phyloP scores from a whole-genome alignment of 2,329 filamentous ascomycete genomes.

The Thielaviopsis punctulata region DNA sequence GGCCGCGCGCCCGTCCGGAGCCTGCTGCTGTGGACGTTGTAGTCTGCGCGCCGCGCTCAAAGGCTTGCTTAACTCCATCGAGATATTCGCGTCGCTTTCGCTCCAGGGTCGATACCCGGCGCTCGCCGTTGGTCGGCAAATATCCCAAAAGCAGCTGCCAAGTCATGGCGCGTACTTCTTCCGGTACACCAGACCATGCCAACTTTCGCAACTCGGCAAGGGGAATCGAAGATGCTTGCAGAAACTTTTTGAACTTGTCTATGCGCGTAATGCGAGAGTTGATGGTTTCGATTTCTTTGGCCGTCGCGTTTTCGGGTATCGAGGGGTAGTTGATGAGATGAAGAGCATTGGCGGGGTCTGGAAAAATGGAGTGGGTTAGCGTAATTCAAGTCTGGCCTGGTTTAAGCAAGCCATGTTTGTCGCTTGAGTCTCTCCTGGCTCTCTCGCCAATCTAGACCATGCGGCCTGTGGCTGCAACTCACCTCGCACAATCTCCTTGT shows the following conservation, averaged over 20 bases:
- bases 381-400: no score
- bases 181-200: conserved; percentile 87
- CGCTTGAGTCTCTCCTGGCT: neutral
- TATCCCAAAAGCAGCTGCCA: conserved; percentile 95
- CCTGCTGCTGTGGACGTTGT: conserved; percentile 12
- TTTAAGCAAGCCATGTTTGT: no score
- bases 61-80: conserved; percentile 65
- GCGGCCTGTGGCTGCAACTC: neutral
- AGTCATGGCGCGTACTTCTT: conserved; percentile 95
- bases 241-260: conserved; percentile 94
- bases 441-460: conserved; percentile 6
- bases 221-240: conserved; percentile 82
- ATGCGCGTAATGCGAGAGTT: conserved; percentile 81
- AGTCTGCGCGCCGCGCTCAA: conserved; percentile 40
- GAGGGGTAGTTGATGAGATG: conserved; percentile 84
- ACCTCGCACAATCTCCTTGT: conserved; percentile 84
- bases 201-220: conserved; percentile 66
- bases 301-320: conserved; percentile 51
- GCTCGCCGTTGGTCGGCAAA: conserved; percentile 87
- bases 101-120: conserved; percentile 76
- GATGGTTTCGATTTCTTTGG: conserved; percentile 73
- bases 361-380: conserved; percentile 12
- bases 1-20: conserved; percentile 35
- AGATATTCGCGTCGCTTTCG: conserved; percentile 92
- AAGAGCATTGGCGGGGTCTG: conserved; percentile 76